Evolutionary conservation across 805 yeast genomes (phyloP).

Genomic region (Ogataea saltuana): DNA sequence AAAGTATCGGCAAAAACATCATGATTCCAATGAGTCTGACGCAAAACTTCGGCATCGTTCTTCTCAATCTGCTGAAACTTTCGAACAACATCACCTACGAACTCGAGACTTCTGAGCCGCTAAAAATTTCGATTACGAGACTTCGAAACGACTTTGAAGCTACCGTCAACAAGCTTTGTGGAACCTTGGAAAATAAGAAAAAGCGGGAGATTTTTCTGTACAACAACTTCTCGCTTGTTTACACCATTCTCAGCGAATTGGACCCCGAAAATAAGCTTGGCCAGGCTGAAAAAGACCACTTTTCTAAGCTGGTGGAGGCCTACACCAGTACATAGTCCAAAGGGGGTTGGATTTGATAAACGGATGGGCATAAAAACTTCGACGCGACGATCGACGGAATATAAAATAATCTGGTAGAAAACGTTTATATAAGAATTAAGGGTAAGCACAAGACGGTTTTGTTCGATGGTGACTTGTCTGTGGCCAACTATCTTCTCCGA

Average conservation of each 20-base stretch:
- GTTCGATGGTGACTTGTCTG: too few species aligned
- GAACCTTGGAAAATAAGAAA: constrained; percentile 40
- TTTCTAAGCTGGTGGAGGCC: constrained; percentile 23
- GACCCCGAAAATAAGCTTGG: constrained; percentile 34
- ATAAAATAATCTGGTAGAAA: not conserved
- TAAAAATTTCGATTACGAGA: constrained; percentile 66
- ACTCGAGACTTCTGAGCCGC: constrained; percentile 59
- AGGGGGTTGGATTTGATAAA: too few species aligned
- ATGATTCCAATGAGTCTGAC: constrained; percentile 64
- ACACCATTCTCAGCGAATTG: constrained; percentile 50
- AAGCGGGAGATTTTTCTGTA: constrained; percentile 71
- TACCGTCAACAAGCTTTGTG: constrained; percentile 68
- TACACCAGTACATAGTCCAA: constrained; percentile 16
- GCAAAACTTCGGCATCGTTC: constrained; percentile 72
- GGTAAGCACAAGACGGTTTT: too few species aligned
- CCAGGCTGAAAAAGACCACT: constrained; percentile 22
- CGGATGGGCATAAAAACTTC: too few species aligned
- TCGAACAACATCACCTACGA: constrained; percentile 35
- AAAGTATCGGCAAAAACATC: constrained; percentile 31
- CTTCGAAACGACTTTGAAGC: constrained; percentile 80
- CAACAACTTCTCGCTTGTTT: constrained; percentile 66
- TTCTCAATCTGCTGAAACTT: constrained; percentile 70
- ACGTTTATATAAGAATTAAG: too few species aligned
- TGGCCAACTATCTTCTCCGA: not conserved
- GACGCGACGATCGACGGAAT: constrained; percentile 6